Conservation (phyloP, 2,329 filamentous ascomycete genomes). For the Sporothrix euskadiensis region DNA sequence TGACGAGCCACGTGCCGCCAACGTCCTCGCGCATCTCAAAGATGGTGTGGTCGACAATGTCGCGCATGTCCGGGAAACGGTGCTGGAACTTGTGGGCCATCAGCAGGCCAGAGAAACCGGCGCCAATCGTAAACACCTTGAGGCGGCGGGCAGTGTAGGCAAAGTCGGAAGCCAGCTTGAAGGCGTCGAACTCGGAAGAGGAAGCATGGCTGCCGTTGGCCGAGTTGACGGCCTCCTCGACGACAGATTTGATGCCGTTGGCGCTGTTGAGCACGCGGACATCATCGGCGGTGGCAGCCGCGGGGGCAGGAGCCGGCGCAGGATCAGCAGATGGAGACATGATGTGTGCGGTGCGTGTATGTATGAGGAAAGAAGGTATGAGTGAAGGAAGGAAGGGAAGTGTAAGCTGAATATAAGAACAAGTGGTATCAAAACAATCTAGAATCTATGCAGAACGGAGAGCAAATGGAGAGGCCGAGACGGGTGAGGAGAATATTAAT, state of each 20-base stretch:
- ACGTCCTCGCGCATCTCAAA: constrained; percentile 39
- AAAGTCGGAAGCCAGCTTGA: constrained; percentile 9
- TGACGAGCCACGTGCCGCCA: constrained; percentile 40
- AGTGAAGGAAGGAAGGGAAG: not conserved
- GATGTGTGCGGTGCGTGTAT: not conserved
- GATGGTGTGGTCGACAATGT: constrained; percentile 37
- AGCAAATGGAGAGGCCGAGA: not conserved
- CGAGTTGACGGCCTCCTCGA: not conserved
- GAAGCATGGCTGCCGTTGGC: not conserved
- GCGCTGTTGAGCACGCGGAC: constrained; percentile 11
- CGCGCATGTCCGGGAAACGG: constrained; percentile 36
- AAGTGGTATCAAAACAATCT: constrained; percentile 9
- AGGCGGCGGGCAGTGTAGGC: constrained; percentile 29
- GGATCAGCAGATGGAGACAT: constrained; percentile 12
- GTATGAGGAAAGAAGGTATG: not conserved
- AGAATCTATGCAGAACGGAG: not conserved
- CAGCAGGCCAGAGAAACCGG: constrained; percentile 40
- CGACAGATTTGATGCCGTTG: not conserved
- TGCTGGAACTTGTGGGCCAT: constrained; percentile 43
- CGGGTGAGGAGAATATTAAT: not conserved
- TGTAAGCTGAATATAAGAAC: not conserved
- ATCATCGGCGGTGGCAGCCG: not conserved
- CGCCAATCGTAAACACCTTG: constrained; percentile 41
- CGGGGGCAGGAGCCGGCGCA: not conserved
- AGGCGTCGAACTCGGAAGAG: not conserved